These are phyloP conservation scores for Kwoniella europaea DNA, from an alignment of 768 basidiomycete genomes.

Conservation along the genomic window DNA sequence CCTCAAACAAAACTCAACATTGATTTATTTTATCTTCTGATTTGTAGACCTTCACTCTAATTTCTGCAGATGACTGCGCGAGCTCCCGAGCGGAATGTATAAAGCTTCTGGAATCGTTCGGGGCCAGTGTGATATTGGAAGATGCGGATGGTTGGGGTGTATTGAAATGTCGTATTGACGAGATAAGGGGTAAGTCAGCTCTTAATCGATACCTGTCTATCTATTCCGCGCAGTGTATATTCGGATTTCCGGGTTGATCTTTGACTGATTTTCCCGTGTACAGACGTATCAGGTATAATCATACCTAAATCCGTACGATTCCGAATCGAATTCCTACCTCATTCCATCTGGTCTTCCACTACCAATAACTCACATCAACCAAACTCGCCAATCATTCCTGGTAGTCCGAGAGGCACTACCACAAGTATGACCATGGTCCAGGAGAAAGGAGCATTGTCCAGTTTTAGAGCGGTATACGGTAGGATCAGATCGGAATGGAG, in stretches of 20 bases:
- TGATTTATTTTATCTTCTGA: neutral
- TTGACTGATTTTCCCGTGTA: neutral
- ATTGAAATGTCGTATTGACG: constrained; percentile 77
- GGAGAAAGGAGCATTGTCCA: constrained; percentile 82
- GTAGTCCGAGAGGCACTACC: neutral
- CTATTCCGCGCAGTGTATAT: no score
- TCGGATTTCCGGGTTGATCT: neutral
- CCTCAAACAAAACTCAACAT: no score
- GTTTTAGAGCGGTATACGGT: constrained; percentile 74
- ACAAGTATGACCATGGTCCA: constrained; percentile 71
- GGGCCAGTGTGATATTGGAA: constrained; percentile 70
- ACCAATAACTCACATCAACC: neutral
- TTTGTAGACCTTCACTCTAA: constrained; percentile 54
- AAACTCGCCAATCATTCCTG: constrained; percentile 16
- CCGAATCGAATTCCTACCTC: constrained; percentile 72
- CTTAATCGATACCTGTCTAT: neutral
- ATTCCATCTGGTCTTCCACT: constrained; percentile 27
- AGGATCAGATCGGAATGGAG: constrained; percentile 74
- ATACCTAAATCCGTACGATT: constrained; percentile 76
- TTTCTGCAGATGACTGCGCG: constrained; percentile 59
- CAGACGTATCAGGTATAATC: constrained; percentile 60
- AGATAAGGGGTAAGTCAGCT: constrained; percentile 63
- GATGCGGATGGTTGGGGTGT: constrained; percentile 69
- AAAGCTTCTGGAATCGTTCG: constrained; percentile 73
- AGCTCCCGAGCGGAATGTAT: constrained; percentile 77